Evolutionary conservation across 345 rosid species (phyloP), one percentile per base, ranked within the genome.

Genomic region (Balakata baccata): DNA sequence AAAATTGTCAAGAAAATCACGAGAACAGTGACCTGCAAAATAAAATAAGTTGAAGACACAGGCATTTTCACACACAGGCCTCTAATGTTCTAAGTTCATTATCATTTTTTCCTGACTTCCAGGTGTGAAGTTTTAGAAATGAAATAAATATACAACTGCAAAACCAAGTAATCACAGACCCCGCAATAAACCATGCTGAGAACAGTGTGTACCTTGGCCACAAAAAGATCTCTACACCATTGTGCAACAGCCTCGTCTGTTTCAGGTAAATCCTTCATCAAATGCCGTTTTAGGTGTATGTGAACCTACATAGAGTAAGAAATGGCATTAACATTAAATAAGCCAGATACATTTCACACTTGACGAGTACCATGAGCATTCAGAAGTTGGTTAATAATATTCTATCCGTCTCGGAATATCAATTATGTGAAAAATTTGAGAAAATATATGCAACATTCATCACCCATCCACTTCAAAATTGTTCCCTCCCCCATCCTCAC

Each of bases 141-240:
- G 39, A 11, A 16, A 60, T 20, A 56, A 20, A 38, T 25, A 11
- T 67, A 61, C n/a, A 68, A 38, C 18, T 29, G 20, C 39, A 22
- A 14, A 20, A 74, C 46, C 39, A 17, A 53, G 63, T 65, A 59
- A 47, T 73, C 50, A 38, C 39, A 64, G 38, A 56, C 17, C 47
- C 54, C 3, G 51, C 18, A 51, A 68, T 23, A 37, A 43, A 68
- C 7, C 47, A 47, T 47, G 29, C 16, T 22, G 1, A 39, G 49
- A 5, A 46, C 74, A 63, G 6, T 7, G 25, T 20, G 23, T 16
- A 80, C 83, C 79, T 80, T 80, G n/a, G 74, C 74, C 39, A 75
- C 67, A 75, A 80, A 80, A 16, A 72, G n/a, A 80, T 80, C 83
- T 72, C 76, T 75, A 47, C 83, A 80, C 83, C 83, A 80, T 68